phyloP scores from a whole-genome alignment of 208 protist species.

The Acanthamoeba quina region DNA sequence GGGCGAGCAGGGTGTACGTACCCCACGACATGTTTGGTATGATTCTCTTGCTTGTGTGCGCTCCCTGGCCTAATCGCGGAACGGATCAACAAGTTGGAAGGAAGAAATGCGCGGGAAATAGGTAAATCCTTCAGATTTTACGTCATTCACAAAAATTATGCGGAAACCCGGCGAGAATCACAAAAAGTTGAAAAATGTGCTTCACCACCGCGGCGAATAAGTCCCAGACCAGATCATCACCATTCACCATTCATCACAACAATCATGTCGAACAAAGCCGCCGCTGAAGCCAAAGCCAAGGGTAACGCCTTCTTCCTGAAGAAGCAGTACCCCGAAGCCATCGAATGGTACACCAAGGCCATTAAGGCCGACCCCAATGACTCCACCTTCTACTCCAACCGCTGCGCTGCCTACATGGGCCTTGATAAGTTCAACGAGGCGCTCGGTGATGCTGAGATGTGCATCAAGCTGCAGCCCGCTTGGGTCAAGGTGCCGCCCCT shows the following conservation, averaged over 20 bases:
- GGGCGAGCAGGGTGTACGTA: neutral
- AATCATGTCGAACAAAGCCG: slow-evolving; percentile 65
- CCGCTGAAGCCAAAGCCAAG: slow-evolving; percentile 82
- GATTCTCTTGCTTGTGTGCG: neutral
- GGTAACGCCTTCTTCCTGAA: slow-evolving; percentile 86
- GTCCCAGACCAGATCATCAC: neutral
- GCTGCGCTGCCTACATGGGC: slow-evolving; percentile 82
- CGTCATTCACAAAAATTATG: neutral
- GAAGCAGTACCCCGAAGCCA: slow-evolving; percentile 82
- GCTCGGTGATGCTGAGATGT: slow-evolving; percentile 86
- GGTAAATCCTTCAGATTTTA: neutral
- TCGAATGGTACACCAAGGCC: slow-evolving; percentile 86
- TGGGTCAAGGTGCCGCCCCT: slow-evolving; percentile 87
- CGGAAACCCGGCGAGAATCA: neutral
- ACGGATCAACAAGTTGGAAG: neutral
- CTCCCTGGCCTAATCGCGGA: neutral
- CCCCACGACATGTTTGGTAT: slow-evolving; percentile 1
- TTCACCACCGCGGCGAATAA: neutral
- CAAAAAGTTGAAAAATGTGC: slow-evolving; percentile 31
- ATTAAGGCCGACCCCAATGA: slow-evolving; percentile 86
- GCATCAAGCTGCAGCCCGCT: slow-evolving; percentile 84
- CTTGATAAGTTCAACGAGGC: slow-evolving; percentile 83
- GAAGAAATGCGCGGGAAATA: neutral
- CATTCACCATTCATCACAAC: slow-evolving; percentile 1
- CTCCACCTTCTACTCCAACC: slow-evolving; percentile 89